phyloP scores from a whole-genome alignment of 768 basidiomycete species.

The Boletus eberwhitei region DNA sequence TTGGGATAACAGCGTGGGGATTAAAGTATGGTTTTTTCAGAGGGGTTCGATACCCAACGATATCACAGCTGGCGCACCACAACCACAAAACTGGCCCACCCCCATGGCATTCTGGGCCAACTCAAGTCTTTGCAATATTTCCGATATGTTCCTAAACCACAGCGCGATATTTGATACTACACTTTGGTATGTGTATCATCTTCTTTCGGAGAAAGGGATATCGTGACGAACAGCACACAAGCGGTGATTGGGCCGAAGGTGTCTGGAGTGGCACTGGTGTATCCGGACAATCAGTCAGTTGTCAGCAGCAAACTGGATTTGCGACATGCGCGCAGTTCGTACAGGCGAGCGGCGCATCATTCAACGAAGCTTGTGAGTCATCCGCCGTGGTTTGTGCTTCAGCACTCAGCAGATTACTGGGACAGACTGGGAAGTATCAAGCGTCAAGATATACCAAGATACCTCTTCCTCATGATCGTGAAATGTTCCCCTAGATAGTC shows the following conservation, averaged over 20 bases:
- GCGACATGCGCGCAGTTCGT: slow-evolving; percentile 80
- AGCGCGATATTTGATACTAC: slow-evolving; percentile 83
- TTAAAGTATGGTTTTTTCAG: slow-evolving; percentile 81
- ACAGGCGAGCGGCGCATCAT: slow-evolving; percentile 62
- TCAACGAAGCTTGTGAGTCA: slow-evolving; percentile 74
- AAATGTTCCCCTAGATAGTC: background rate
- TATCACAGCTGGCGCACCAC: slow-evolving; percentile 67
- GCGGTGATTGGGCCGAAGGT: slow-evolving; percentile 86
- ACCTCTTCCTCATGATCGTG: slow-evolving; percentile 21
- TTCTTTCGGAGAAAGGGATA: background rate
- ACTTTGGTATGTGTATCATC: slow-evolving; percentile 51
- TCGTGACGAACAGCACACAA: slow-evolving; percentile 24
- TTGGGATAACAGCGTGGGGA: slow-evolving; percentile 58
- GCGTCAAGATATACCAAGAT: slow-evolving; percentile 68
- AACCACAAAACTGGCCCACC: slow-evolving; percentile 71
- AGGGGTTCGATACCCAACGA: slow-evolving; percentile 72
- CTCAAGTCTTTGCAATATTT: slow-evolving; percentile 68
- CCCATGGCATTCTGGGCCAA: slow-evolving; percentile 77
- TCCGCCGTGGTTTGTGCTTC: slow-evolving; percentile 1
- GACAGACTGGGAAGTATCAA: slow-evolving; percentile 79
- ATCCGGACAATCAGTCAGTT: slow-evolving; percentile 84
- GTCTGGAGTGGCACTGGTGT: slow-evolving; percentile 74
- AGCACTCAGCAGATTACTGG: slow-evolving; percentile 1
- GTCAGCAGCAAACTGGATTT: slow-evolving; percentile 78
- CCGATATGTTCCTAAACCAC: slow-evolving; percentile 74